These are phyloP conservation scores for Jackrogersella minutella DNA, from an alignment of 495 filamentous ascomycete species.

Conservation along the genomic window DNA sequence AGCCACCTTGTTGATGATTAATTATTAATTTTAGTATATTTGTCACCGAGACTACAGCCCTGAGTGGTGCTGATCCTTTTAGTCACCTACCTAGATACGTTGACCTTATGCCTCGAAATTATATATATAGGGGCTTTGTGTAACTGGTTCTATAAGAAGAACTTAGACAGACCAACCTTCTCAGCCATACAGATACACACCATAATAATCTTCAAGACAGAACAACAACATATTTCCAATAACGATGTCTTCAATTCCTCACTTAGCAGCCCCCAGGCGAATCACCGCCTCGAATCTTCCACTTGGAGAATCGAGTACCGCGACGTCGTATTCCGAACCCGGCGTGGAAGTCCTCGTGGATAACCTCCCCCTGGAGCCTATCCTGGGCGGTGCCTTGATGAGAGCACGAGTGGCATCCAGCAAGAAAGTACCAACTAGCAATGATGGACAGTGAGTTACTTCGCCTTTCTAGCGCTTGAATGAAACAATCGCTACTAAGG, in stretches of 20 bases:
- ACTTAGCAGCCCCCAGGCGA: slow-evolving; percentile 28
- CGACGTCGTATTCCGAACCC: slow-evolving; percentile 26
- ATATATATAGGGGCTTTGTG: slow-evolving; percentile 22
- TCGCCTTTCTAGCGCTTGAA: not conserved
- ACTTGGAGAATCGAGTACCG: slow-evolving; percentile 10
- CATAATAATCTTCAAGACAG: not conserved
- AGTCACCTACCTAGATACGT: not conserved
- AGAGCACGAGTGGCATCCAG: slow-evolving; percentile 38
- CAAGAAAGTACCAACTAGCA: slow-evolving; percentile 37
- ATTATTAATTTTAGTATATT: slow-evolving; percentile 20
- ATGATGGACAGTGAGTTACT: slow-evolving; percentile 40
- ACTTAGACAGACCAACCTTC: not conserved
- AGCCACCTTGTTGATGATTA: slow-evolving; percentile 16
- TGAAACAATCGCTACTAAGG: not conserved
- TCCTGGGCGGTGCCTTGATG: slow-evolving; percentile 32
- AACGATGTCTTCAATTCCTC: slow-evolving; percentile 30
- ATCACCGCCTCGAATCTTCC: slow-evolving; percentile 40
- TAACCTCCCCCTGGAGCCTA: slow-evolving; percentile 28
- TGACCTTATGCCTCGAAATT: not conserved
- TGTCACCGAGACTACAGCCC: slow-evolving; percentile 34
- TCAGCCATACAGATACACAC: not conserved
- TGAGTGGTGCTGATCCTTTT: not conserved
- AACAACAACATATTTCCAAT: not conserved
- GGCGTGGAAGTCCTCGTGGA: slow-evolving; percentile 38
- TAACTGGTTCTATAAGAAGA: not conserved